Evolutionary conservation across 176 grass and related monocot genomes (phyloP).

Genomic region (Aegilops tauschii): DNA sequence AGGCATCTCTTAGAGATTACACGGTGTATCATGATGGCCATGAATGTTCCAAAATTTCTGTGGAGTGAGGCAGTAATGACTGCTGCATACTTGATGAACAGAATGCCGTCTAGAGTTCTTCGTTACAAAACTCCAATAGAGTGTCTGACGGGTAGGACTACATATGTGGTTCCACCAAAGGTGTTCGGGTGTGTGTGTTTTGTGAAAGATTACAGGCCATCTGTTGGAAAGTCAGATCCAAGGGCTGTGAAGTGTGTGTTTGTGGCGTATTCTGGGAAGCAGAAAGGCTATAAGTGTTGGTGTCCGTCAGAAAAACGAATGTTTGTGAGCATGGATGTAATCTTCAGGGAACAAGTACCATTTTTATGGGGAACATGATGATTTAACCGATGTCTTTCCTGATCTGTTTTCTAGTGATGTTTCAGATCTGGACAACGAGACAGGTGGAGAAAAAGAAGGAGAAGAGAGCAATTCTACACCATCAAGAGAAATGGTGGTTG

Average conservation of each 20-base stretch:
- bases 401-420: too few species aligned
- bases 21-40: neutral
- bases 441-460: too few species aligned
- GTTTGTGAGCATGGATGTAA: neutral
- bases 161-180: neutral
- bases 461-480: too few species aligned
- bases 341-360: too few species aligned
- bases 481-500: too few species aligned
- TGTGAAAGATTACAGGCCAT: neutral
- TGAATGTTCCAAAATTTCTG: neutral
- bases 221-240: neutral
- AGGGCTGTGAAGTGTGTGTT: neutral
- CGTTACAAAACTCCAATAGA: too few species aligned
- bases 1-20: neutral
- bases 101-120: too few species aligned
- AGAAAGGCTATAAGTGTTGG: neutral
- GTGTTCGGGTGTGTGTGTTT: neutral
- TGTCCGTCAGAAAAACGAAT: neutral
- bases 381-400: too few species aligned
- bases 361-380: too few species aligned
- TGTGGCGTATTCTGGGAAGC: neutral
- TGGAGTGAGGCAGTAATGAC: conserved; percentile 2
- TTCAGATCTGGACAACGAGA: too few species aligned
- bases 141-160: too few species aligned
- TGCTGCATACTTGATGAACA: too few species aligned